Evolutionary conservation across 352 stramenopile genomes (phyloP), one percentile per base, ranked within the genome.

Genomic region (Globisporangium lucens): DNA sequence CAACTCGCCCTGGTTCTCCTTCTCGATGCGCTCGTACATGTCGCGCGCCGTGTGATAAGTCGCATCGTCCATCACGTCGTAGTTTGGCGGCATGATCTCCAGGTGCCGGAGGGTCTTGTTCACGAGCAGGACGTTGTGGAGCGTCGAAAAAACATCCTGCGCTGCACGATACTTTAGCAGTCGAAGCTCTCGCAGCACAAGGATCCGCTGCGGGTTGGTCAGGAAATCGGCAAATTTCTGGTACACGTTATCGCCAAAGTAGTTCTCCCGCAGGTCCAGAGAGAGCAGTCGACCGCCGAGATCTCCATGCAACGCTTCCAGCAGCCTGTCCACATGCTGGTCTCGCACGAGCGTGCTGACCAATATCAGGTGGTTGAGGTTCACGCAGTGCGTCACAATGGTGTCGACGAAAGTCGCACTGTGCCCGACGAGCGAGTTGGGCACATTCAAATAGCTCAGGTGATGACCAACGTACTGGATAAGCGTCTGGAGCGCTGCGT

Each of bases 131-230:
- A 51, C 36, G 2, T 15, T 27, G 38, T 24, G 12, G 4, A 69
- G 20, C 20, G 55, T 57, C 7, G 33, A n/a, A 49, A 63, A 29
- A 6, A 22, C 10, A 53, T 35, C 22, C 1, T 3, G 27, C 36
- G 24, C 15, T 27, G 13, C 5, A 35, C 56, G 8, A 64, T 20
- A 6, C 36, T 43, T 43, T 17, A 17, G 10, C 36, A 43, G 36
- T 15, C 56, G 56, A 22, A 69, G 43, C 56, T 69, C 64, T 51
- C 33, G 41, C 29, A 69, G 41, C 33, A 33, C 29, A 24, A 29
- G 63, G 9, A 63, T 29, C 12, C 36, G 24, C 63, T 35, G n/a
- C 13, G 46, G n/a, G 30, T 29, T 58, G 24, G 46, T 36, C 46
- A 66, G 24, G 35, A 66, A 29, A 22, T 47, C 27, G 20, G 49